Percentiles rank a stretch among this genome's conserved stretches.
Evolutionary conservation across 2,329 filamentous ascomycete genomes (phyloP).

Genomic region (Alternaria conjuncta): DNA sequence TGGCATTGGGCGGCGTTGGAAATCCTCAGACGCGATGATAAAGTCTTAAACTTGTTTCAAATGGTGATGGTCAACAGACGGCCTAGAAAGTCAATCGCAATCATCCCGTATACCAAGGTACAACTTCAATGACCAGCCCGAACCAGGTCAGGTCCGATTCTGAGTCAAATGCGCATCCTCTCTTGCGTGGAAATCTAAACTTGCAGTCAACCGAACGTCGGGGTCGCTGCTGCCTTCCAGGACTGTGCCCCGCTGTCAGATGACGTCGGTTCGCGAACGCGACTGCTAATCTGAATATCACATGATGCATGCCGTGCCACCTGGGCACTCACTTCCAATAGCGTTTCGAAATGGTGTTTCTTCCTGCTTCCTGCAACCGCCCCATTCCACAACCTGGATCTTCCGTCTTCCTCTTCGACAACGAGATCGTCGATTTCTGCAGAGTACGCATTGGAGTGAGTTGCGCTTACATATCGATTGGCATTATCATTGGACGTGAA

Average conservation of each 20-base stretch:
- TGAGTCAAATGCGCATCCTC: background rate
- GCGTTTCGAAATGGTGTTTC: background rate
- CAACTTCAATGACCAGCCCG: background rate
- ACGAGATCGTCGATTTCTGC: background rate
- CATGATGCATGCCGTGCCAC: background rate
- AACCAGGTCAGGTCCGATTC: background rate
- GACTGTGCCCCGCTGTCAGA: background rate
- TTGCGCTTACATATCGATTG: background rate
- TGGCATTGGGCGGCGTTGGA: background rate
- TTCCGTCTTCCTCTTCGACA: background rate
- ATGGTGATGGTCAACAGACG: background rate
- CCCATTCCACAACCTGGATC: background rate
- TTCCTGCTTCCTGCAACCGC: background rate
- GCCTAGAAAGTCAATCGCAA: background rate
- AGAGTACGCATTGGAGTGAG: background rate
- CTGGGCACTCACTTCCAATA: background rate
- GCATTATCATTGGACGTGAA: background rate
- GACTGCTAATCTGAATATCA: background rate
- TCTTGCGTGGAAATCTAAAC: background rate
- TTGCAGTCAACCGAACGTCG: background rate
- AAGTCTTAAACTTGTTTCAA: background rate
- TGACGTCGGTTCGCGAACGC: background rate
- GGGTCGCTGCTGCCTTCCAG: background rate
- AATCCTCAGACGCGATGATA: background rate
- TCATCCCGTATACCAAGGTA: background rate